Evolutionary conservation across 139 green algal genomes (phyloP).

Genomic region (Closterium sp.): DNA sequence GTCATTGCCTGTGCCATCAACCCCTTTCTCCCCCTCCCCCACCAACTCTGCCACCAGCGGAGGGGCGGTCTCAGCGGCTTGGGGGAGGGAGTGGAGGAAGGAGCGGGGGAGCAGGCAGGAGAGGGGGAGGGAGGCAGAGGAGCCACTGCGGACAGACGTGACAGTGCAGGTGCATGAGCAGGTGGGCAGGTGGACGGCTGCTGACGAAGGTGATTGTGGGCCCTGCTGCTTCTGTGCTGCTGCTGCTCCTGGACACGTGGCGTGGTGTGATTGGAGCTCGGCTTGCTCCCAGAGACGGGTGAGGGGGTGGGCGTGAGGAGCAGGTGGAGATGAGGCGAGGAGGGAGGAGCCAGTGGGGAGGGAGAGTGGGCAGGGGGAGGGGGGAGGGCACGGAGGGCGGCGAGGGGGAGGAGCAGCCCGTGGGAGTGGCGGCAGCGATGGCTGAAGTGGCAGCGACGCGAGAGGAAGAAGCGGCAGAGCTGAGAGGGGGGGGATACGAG

Average conservation of each 20-base stretch:
- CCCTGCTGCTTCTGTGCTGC: not conserved
- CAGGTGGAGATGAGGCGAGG: not conserved
- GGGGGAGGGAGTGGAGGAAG: not conserved
- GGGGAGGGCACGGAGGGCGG: not conserved
- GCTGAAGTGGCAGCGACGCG: constrained; percentile 6
- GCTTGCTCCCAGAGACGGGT: constrained; percentile 1
- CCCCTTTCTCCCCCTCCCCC: too few species aligned
- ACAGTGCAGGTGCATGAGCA: not conserved
- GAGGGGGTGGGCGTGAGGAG: not conserved
- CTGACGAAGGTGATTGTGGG: too few species aligned
- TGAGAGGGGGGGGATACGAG: not conserved
- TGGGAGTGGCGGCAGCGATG: constrained; percentile 25
- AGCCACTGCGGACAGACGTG: not conserved
- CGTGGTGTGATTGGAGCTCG: not conserved
- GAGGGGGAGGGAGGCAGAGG: not conserved
- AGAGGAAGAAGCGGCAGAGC: constrained; percentile 26
- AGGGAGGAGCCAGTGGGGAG: not conserved
- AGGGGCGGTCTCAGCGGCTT: not conserved
- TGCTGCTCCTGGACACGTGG: not conserved
- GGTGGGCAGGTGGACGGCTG: not conserved
- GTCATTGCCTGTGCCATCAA: not conserved
- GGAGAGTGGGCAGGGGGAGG: not conserved
- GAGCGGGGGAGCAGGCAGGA: not conserved
- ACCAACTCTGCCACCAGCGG: not conserved
- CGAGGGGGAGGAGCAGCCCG: not conserved